These are phyloP conservation scores for Zasmidium angulare DNA, from an alignment of 2,329 filamentous ascomycete genomes.

Conservation along the genomic window DNA sequence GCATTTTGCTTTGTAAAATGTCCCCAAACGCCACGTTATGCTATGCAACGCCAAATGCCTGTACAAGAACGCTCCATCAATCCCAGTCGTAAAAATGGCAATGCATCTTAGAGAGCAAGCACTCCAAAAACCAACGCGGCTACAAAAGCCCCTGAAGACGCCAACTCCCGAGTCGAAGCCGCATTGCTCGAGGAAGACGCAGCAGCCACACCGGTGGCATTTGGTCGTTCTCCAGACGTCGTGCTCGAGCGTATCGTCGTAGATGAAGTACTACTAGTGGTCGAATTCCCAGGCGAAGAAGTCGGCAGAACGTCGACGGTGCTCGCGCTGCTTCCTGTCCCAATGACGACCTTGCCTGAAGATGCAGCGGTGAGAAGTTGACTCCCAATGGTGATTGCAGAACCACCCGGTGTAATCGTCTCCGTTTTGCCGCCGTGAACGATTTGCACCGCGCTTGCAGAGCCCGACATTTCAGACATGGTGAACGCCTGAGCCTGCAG, in stretches of 20 bases:
- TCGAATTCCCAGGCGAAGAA: neutral
- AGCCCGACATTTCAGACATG: no score
- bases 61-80: neutral
- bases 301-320: neutral
- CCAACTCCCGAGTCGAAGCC: neutral
- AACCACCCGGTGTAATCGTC: neutral
- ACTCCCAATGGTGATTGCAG: neutral
- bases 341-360: neutral
- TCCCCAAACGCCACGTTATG: no score
- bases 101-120: neutral
- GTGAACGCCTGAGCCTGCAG: no score
- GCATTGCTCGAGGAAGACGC: neutral
- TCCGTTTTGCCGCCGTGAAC: neutral
- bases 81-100: neutral
- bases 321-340: neutral
- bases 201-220: neutral
- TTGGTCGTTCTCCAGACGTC: neutral
- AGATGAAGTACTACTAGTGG: neutral
- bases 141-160: neutral
- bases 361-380: slow-evolving; percentile 4
- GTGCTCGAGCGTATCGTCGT: neutral
- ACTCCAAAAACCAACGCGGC: neutral
- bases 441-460: neutral
- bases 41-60: no score
- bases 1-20: no score